Evolutionary conservation across 139 green algal species (phyloP).

Genomic region (Chlorella sp.): DNA sequence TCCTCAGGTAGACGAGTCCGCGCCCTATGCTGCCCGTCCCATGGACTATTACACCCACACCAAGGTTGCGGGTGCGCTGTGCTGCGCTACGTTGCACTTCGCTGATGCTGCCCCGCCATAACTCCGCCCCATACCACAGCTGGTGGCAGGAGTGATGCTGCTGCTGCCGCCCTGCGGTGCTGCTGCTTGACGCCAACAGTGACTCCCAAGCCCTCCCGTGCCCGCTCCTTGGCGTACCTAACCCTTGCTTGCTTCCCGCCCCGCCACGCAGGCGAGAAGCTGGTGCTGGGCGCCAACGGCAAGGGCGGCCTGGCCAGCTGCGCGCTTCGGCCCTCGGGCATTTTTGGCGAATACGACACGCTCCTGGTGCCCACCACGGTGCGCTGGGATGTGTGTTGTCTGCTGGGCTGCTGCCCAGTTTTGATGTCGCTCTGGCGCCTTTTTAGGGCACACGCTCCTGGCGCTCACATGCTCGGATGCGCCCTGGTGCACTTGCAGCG

Average conservation of each 20-base stretch:
- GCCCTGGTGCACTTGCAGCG: too few relatives aligned
- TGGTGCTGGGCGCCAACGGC: conserved; percentile 80
- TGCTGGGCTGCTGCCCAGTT: too few relatives aligned
- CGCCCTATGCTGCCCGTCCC: conserved; percentile 71
- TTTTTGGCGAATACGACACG: conserved; percentile 89
- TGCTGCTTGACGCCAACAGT: too few relatives aligned
- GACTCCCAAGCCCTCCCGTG: neutral
- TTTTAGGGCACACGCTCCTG: too few relatives aligned
- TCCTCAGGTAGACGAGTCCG: conserved; percentile 56
- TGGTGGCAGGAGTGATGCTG: neutral
- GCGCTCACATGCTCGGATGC: too few relatives aligned
- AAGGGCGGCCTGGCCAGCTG: conserved; percentile 59
- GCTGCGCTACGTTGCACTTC: neutral
- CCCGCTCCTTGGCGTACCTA: too few relatives aligned
- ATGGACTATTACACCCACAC: conserved; percentile 92
- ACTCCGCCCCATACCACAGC: neutral
- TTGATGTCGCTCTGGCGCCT: too few relatives aligned
- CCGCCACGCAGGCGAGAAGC: conserved; percentile 63
- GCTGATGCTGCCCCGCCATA: too few relatives aligned
- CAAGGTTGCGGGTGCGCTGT: conserved; percentile 54
- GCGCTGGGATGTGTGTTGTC: too few relatives aligned
- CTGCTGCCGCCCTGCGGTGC: neutral
- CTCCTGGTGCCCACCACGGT: conserved; percentile 82
- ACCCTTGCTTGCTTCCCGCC: neutral
- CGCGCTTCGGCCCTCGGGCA: conserved; percentile 82